phyloP scores from a whole-genome alignment of 305 asterid genomes.

The Fraxinus velutina region DNA sequence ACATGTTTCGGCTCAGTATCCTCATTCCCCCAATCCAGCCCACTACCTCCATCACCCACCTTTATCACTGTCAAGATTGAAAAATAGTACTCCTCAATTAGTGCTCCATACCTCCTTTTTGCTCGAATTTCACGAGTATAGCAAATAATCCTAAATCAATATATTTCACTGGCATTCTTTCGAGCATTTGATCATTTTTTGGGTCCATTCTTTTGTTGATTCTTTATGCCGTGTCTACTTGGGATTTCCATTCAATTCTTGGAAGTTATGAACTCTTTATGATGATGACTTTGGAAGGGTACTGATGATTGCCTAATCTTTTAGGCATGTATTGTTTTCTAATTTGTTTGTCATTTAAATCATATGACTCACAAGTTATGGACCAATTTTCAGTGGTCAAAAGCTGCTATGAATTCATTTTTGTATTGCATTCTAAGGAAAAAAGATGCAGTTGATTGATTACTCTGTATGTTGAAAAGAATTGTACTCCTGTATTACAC shows the following conservation, averaged over 20 bases:
- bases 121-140: background rate
- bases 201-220: background rate
- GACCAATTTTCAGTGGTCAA: background rate
- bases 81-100: background rate
- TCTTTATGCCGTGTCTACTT: background rate
- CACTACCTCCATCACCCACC: background rate
- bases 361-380: background rate
- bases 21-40: background rate
- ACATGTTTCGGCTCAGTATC: slow-evolving; percentile 5
- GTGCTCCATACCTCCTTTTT: background rate
- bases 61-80: background rate
- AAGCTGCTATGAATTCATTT: background rate
- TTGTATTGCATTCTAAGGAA: background rate
- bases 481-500: background rate
- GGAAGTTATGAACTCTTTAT: background rate
- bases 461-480: background rate
- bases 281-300: background rate
- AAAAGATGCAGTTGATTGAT: background rate
- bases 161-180: background rate
- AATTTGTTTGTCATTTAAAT: background rate
- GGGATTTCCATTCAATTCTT: background rate
- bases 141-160: background rate
- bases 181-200: background rate
- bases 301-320: background rate
- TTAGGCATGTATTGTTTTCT: background rate